Conservation (phyloP, 2,329 filamentous ascomycete species). For the Trichoderma hamatum region DNA sequence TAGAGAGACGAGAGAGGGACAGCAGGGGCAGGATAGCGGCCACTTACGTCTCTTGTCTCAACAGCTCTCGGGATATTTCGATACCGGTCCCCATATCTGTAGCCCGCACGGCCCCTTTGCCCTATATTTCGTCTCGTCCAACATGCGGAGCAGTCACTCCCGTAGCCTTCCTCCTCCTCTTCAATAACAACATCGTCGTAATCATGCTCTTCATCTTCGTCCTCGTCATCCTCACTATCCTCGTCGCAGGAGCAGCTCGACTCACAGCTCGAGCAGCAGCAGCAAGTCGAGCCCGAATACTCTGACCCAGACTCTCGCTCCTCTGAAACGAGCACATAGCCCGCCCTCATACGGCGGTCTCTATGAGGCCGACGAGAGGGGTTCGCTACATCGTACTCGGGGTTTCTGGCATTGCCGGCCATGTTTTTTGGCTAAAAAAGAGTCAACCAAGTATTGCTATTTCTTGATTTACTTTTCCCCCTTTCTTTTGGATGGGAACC, state of each 20-base stretch:
- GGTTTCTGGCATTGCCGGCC: background rate
- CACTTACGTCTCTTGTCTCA: conserved; percentile 8
- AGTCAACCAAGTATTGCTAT: too few species aligned
- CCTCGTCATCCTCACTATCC: background rate
- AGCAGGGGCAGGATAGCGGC: background rate
- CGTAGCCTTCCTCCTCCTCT: background rate
- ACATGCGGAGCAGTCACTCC: conserved; percentile 15
- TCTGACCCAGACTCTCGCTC: conserved; percentile 19
- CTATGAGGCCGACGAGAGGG: background rate
- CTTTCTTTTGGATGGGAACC: background rate
- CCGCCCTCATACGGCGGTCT: background rate
- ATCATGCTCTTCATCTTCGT: background rate
- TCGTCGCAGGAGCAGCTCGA: conserved; percentile 3
- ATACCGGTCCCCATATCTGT: background rate
- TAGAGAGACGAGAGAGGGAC: background rate
- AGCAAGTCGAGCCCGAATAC: conserved; percentile 20
- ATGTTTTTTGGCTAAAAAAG: background rate
- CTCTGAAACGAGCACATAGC: conserved; percentile 4
- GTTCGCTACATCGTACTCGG: background rate
- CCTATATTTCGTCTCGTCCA: background rate
- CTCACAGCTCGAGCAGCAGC: conserved; percentile 20
- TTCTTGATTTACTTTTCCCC: background rate
- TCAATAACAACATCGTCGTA: background rate
- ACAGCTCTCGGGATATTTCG: background rate
- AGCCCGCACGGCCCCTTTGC: background rate